Percentiles rank a stretch among this genome's conserved stretches.
Evolutionary conservation across 768 basidiomycete genomes (phyloP).

Genomic region (Lentinus brumalis): DNA sequence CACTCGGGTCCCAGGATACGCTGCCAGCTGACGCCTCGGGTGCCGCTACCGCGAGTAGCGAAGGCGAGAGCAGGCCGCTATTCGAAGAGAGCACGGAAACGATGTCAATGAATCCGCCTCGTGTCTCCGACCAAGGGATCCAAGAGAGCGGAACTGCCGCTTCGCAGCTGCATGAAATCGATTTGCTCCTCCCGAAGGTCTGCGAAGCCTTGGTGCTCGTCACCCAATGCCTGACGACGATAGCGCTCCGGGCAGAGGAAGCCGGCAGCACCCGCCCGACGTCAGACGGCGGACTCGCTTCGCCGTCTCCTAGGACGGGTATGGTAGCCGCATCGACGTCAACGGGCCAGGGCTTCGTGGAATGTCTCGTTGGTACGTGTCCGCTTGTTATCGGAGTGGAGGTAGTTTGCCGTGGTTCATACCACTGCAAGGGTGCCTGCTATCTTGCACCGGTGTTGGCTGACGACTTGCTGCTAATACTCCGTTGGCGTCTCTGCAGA

Average conservation of each 20-base stretch:
- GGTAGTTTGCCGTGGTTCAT: neutral
- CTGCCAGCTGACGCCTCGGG: neutral
- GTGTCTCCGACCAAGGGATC: neutral
- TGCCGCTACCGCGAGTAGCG: neutral
- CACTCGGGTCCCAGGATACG: conserved; percentile 37
- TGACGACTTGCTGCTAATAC: neutral
- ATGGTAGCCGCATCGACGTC: conserved; percentile 9
- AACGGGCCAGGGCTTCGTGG: conserved; percentile 21
- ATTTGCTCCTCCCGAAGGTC: conserved; percentile 73
- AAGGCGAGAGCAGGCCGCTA: conserved; percentile 1
- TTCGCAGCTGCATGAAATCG: conserved; percentile 46
- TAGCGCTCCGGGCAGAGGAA: conserved; percentile 55
- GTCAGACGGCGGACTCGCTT: conserved; percentile 9
- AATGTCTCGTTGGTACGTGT: conserved; percentile 27
- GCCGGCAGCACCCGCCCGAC: conserved; percentile 27
- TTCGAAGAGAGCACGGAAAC: conserved; percentile 1
- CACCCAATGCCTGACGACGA: conserved; percentile 71
- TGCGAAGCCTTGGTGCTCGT: conserved; percentile 81
- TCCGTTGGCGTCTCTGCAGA: conserved; percentile 42
- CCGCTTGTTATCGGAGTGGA: neutral
- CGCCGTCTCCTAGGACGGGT: conserved; percentile 8
- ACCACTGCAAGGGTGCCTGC: neutral
- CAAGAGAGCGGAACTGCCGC: neutral
- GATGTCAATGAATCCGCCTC: neutral
- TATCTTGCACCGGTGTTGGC: neutral